phyloP scores from a whole-genome alignment of 1,284 basidiomycete genomes.

The Bothia castanella region DNA sequence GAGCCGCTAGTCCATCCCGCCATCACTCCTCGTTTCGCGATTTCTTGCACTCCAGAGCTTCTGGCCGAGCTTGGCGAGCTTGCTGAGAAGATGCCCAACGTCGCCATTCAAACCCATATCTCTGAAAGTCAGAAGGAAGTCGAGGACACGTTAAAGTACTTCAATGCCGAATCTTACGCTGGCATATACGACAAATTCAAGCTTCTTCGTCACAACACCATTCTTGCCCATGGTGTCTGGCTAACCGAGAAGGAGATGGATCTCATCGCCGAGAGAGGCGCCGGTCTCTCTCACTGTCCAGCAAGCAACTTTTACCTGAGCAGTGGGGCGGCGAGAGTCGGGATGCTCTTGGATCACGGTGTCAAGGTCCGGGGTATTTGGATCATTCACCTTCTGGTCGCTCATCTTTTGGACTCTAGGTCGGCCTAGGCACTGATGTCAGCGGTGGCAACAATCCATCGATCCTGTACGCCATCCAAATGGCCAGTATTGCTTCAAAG shows the following conservation, averaged over 20 bases:
- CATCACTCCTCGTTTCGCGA: slow-evolving; percentile 93
- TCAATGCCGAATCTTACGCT: slow-evolving; percentile 66
- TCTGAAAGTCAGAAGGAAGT: slow-evolving; percentile 84
- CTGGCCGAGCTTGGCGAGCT: slow-evolving; percentile 58
- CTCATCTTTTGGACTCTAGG: slow-evolving; percentile 40
- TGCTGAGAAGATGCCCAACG: slow-evolving; percentile 47
- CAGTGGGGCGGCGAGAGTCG: slow-evolving; percentile 80
- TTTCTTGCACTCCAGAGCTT: slow-evolving; percentile 81
- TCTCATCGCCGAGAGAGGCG: slow-evolving; percentile 61
- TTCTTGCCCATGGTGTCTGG: slow-evolving; percentile 89
- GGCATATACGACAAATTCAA: slow-evolving; percentile 80
- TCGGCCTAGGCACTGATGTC: slow-evolving; percentile 88
- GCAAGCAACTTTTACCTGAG: slow-evolving; percentile 89
- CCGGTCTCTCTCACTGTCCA: slow-evolving; percentile 91
- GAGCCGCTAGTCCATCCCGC: slow-evolving; percentile 77
- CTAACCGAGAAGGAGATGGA: slow-evolving; percentile 71
- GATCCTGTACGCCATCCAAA: slow-evolving; percentile 78
- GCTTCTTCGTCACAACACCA: slow-evolving; percentile 75
- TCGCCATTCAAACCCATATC: slow-evolving; percentile 92
- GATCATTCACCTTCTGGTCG: not conserved
- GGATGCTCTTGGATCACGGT: slow-evolving; percentile 74
- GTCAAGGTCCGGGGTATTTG: slow-evolving; percentile 62
- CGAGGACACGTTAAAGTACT: slow-evolving; percentile 60
- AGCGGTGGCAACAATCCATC: slow-evolving; percentile 87
- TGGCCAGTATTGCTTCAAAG: slow-evolving; percentile 83